Conservation (phyloP, 306 rosid species). For the Corylus heterophylla region DNA sequence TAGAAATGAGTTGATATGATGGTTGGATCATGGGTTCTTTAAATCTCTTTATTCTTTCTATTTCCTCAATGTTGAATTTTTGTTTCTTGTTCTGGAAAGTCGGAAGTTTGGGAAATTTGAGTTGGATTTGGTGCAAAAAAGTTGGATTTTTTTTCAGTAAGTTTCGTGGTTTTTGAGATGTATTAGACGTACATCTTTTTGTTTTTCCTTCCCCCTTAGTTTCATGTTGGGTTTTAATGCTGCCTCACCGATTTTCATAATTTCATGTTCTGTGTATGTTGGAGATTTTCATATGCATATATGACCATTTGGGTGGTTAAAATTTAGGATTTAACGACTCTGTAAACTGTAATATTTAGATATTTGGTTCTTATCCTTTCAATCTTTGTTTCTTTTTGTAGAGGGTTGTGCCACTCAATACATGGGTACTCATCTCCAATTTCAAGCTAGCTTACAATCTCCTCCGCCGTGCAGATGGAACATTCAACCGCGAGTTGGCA, state of each 20-base stretch:
- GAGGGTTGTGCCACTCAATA: slow-evolving; percentile 90
- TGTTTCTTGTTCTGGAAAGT: slow-evolving; percentile 50
- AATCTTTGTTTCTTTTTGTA: slow-evolving; percentile 20
- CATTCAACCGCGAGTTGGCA: slow-evolving; percentile 76
- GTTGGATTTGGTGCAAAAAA: slow-evolving; percentile 35
- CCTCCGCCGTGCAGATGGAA: slow-evolving; percentile 85
- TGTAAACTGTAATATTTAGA: neutral
- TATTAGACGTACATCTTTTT: slow-evolving; percentile 10
- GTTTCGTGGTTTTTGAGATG: slow-evolving; percentile 28
- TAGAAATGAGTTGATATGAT: slow-evolving; percentile 24
- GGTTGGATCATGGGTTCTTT: slow-evolving; percentile 30
- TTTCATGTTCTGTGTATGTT: neutral
- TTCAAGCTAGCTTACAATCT: slow-evolving; percentile 90
- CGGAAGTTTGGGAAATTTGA: slow-evolving; percentile 20
- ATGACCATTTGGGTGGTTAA: slow-evolving; percentile 7
- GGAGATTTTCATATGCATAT: neutral
- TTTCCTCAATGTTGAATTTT: slow-evolving; percentile 34
- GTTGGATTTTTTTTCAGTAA: slow-evolving; percentile 5
- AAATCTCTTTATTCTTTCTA: slow-evolving; percentile 31
- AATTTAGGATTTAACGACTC: neutral
- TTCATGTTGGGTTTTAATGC: slow-evolving; percentile 8
- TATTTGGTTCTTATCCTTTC: slow-evolving; percentile 23
- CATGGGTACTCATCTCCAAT: slow-evolving; percentile 94
- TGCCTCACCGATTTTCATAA: neutral
- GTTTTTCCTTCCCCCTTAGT: neutral